Evolutionary conservation across 345 rosid species (phyloP).

Genomic region (Lagerstroemia speciosa): DNA sequence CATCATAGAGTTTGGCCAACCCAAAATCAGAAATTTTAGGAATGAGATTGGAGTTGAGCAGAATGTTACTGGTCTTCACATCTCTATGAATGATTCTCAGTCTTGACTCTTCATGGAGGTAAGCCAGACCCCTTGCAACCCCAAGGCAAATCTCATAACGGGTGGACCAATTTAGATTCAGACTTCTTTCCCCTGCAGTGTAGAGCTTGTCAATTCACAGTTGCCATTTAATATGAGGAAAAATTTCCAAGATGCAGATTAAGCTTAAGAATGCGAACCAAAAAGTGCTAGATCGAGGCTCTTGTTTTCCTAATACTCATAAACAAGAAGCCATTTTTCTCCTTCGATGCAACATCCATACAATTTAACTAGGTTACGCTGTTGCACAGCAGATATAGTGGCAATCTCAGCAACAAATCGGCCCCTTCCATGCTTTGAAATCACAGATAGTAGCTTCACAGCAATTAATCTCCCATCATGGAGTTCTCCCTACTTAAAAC

Average conservation of each 20-base stretch:
- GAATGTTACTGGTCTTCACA: slow-evolving; percentile 40
- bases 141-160: slow-evolving; percentile 41
- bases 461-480: slow-evolving; percentile 56
- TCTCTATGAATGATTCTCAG: slow-evolving; percentile 45
- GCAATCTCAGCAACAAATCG: slow-evolving; percentile 70
- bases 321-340: slow-evolving; percentile 46
- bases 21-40: slow-evolving; percentile 62
- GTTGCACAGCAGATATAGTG: slow-evolving; percentile 51
- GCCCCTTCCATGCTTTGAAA: slow-evolving; percentile 59
- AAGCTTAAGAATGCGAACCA: too few species aligned
- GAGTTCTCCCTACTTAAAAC: too few species aligned
- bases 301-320: slow-evolving; percentile 55
- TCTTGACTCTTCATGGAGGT: slow-evolving; percentile 60
- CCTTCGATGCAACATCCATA: slow-evolving; percentile 62
- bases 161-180: slow-evolving; percentile 34
- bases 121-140: slow-evolving; percentile 47
- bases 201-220: too few species aligned
- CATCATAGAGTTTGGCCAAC: slow-evolving; percentile 50
- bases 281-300: slow-evolving; percentile 74
- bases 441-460: slow-evolving; percentile 57
- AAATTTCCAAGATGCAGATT: too few species aligned
- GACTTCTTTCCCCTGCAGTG: slow-evolving; percentile 24
- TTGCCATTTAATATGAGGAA: too few species aligned
- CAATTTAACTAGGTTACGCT: slow-evolving; percentile 59
- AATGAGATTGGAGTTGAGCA: slow-evolving; percentile 38